Evolutionary conservation across 805 yeast species (phyloP).

Genomic region (Geotrichum ghanense): DNA sequence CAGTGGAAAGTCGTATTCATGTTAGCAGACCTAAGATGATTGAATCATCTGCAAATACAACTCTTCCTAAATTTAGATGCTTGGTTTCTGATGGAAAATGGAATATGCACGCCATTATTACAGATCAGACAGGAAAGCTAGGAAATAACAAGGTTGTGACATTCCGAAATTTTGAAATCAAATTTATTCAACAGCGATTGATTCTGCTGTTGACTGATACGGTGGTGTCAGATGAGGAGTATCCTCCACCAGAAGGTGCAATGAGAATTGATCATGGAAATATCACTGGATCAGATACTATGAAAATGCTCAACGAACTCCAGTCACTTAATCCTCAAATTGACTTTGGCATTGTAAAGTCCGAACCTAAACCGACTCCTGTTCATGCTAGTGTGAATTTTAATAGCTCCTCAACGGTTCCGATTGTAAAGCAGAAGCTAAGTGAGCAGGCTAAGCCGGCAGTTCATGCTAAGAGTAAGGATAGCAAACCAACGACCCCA

Average conservation of each 20-base stretch:
- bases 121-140: not conserved
- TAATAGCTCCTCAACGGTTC: slow-evolving; percentile 4
- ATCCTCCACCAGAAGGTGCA: not conserved
- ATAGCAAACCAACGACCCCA: slow-evolving; percentile 36
- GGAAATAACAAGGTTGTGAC: not conserved
- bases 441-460: slow-evolving; percentile 18
- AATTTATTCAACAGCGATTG: not conserved
- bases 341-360: not conserved
- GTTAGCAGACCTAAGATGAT: not conserved
- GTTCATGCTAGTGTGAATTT: not conserved
- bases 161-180: not conserved
- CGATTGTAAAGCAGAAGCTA: slow-evolving; percentile 2
- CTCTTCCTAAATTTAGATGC: not conserved
- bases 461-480: not conserved
- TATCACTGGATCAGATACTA: not conserved
- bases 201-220: not conserved
- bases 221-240: not conserved
- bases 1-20: not conserved
- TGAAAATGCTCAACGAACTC: not conserved
- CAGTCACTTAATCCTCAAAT: not conserved
- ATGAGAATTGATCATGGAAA: not conserved
- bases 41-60: not conserved
- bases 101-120: not conserved
- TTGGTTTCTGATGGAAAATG: slow-evolving; percentile 1
- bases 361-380: not conserved